A percentile compares a stretch with the other conserved stretches of the same genome.
These are phyloP conservation scores for Phalaenopsis aphrodite DNA, from an alignment of 106 monocot species.

Conservation along the genomic window DNA sequence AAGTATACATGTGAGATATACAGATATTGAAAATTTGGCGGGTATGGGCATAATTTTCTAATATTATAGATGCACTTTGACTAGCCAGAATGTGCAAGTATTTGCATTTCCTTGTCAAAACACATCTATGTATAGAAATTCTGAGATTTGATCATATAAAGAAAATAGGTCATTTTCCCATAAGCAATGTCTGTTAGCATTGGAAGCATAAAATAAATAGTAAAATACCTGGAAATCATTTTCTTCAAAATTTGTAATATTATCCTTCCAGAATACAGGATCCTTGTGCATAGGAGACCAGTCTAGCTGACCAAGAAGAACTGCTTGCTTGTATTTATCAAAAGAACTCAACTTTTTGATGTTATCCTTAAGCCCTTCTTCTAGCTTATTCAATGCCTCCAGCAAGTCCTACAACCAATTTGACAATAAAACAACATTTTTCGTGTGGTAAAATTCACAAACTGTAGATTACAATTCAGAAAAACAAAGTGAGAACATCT, in stretches of 20 bases:
- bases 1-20: too few relatives aligned
- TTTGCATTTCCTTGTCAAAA: too few relatives aligned
- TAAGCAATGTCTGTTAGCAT: neutral
- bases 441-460: neutral
- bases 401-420: conserved; percentile 63
- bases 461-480: neutral
- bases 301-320: conserved; percentile 86
- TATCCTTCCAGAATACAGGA: conserved; percentile 93
- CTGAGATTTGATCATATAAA: too few relatives aligned
- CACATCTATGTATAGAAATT: too few relatives aligned
- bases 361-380: conserved; percentile 76
- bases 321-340: conserved; percentile 98
- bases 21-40: too few relatives aligned
- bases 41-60: too few relatives aligned
- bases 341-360: conserved; percentile 83
- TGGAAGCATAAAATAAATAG: neutral
- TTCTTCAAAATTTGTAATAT: conserved; percentile 90
- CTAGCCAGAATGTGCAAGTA: too few relatives aligned
- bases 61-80: too few relatives aligned
- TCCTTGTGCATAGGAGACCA: conserved; percentile 99
- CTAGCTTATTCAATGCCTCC: conserved; percentile 76
- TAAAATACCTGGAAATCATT: conserved; percentile 92
- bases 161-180: too few relatives aligned
- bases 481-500: neutral
- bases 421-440: neutral